Evolutionary conservation across 1,139 yeast species (phyloP), one percentile per base, ranked within the genome.

Genomic region (Hansenula anomala): DNA sequence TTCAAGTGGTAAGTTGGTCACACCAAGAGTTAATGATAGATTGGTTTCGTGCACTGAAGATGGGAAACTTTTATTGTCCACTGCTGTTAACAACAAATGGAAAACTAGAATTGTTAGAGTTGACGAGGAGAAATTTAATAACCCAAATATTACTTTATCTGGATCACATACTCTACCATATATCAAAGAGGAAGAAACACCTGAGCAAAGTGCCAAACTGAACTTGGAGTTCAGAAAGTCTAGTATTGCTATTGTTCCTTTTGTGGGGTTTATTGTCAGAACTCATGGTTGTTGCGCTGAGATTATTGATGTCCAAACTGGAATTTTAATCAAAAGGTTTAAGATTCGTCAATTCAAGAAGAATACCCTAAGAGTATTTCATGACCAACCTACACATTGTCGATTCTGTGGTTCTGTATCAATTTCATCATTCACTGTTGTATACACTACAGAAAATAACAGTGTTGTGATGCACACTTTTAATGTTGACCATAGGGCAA

Each of bases 401-500:
- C 73, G 84, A 42, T 88, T 88, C 59, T 88, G 96, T 66, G 96
- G 96, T 2, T 83, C 95, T 64, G 90, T 86, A 0, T 83, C 95
- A 0, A 73, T 87, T 29, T 74, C 78, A 27, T 73, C 90, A 2
- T 71, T 88, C 38, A 80, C 90, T 3, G 67, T 86, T 27, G 78
- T 81, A 1, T 88, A 86, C 58, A 80, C 81, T 32, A 60, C 61
- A 19, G 80, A 75, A 40, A 66, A 72, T 1, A 72, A 72, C 9
- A 73, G 78, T 1, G 65, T 87, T 36, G 79, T 83, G 8, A 66
- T 85, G 59, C 96, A 87, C 52, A 81, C 94, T 0, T 79, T 78
- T 53, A 75, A 74, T 36, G 76, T 82, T 37, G 87, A 81, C 43
- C 84, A 83, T 54, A 70, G 82, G 43, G 88, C 95, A 5, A 84